Evolutionary conservation across 306 rosid genomes (phyloP), one percentile per base, ranked within the genome.

Genomic region (Cicer judaicum): DNA sequence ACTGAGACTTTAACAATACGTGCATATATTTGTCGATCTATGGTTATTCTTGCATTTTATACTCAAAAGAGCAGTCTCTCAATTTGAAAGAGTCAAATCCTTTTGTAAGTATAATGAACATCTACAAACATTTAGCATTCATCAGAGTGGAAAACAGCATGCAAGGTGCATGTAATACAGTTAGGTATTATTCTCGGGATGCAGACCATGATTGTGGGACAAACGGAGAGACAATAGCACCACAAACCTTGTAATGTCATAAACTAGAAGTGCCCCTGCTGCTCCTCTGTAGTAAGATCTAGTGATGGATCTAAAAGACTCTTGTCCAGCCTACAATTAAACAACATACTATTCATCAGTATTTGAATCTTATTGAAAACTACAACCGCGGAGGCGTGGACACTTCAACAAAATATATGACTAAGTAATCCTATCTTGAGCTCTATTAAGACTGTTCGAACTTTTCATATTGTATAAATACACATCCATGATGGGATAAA

Each of bases 211-310:
- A 46, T 40, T 77, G 59, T 41, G 60, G 6, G 57, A 59, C 77
- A 76, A 48, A 65, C 77, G 72, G 40, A 55, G 10, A 18, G 21
- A 43, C 49, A 36, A 50, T 15, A 43, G 38, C 57, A 52, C 41
- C n/a, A 78, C 91, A 44, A 36, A 93, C 98, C 98, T 89, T 43
- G 98, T 93, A 65, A 93, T 91, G 87, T 93, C 98, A 84, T 93
- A 93, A 73, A 93, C 98, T 79, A 93, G 87, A 74, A 93, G 96
- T 55, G 98, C 98, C 44, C 97, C 98, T 7, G 96, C 98, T 48
- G 98, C 98, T 85, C 97, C 98, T 75, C 98, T 84, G 73, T 93
- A 93, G 82, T 93, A 93, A 54, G 98, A 93, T 83, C 98, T 85
- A 77, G 98, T 93, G 82, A 93, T 93, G 15, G 98, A 93, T 81